Base-by-base conservation (phyloP, 352 stramenopile genomes). In the Globisporangium polare region DNA sequence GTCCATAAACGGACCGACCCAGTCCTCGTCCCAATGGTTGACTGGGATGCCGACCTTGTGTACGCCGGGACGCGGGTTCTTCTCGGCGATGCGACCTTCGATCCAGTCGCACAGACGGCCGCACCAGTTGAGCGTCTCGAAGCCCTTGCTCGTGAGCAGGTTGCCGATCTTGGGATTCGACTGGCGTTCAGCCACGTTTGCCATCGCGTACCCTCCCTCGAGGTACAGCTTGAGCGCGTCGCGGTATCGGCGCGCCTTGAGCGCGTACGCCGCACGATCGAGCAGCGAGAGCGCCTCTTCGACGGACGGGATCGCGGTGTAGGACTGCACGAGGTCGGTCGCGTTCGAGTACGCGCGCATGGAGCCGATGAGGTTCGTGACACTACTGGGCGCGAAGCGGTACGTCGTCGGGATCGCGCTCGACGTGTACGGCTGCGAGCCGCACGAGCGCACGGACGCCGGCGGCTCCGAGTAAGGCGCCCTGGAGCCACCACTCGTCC, bases 61-160 rank as follows among this genome's bases (percentile, higher is more conserved):
- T 18, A 91, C 79, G 6, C 86, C 83, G 0, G 84, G 83, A 0
- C 84, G 83, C 10, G 86, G 83, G 35, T 85, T 80, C 63, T 86
- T 85, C 42, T 92, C 86, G 22, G 87, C 68, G 7, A 88, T 60
- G n/a, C 85, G 86, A 10, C 84, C 84, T 67, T 95, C 86, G 49
- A 95, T 92, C 78, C 80, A 92, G 63, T 94, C 84, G 52, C 83
- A 93, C 0, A 95, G 73, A 5, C 73, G 60, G 5, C 80, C 84
- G 49, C 83, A 92, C 86, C 86, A 95, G 60, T 95, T 91, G 56
- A 95, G 76, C 43, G 80, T 92, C 66, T 95, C 86, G 39, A 93
- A 90, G 39, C 81, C 84, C 68, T 95, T 95, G 64, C 77, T 86
- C 0, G 85, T 89, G 50, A 95, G 73, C 60, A 95, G 57, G 67